phyloP scores from a whole-genome alignment of 108 stramenopile species.

The Stephanodiscus minutulus region DNA sequence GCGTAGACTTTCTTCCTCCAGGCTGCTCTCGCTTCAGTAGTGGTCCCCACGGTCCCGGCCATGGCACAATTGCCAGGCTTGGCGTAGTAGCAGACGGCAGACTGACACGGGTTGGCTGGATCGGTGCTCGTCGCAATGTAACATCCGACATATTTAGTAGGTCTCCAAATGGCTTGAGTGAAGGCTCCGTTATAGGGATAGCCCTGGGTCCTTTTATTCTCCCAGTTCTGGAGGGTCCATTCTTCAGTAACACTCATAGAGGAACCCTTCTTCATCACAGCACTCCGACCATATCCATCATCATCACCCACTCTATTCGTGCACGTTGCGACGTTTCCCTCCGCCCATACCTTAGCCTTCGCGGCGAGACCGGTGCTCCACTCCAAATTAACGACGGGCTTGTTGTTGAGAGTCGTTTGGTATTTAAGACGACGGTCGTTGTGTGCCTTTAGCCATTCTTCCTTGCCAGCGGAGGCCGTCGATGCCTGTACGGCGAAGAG shows the following conservation, averaged over 20 bases:
- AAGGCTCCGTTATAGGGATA: neutral
- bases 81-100: slow-evolving; percentile 1
- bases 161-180: neutral
- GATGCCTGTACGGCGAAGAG: no score
- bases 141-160: neutral
- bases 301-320: neutral
- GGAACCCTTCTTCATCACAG: neutral
- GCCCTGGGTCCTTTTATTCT: neutral
- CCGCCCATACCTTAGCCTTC: neutral
- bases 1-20: neutral
- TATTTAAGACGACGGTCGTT: neutral
- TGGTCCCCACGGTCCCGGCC: neutral
- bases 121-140: neutral
- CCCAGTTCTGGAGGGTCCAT: neutral
- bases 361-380: neutral
- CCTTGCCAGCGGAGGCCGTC: neutral
- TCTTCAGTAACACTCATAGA: no score
- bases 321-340: neutral
- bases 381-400: neutral
- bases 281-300: neutral
- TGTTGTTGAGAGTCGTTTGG: neutral
- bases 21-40: neutral
- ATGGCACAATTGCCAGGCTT: neutral
- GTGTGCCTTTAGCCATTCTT: neutral
- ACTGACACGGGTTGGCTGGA: neutral